Evolutionary conservation across 2,329 filamentous ascomycete genomes (phyloP).

Genomic region (Dactylonectria estremocensis): DNA sequence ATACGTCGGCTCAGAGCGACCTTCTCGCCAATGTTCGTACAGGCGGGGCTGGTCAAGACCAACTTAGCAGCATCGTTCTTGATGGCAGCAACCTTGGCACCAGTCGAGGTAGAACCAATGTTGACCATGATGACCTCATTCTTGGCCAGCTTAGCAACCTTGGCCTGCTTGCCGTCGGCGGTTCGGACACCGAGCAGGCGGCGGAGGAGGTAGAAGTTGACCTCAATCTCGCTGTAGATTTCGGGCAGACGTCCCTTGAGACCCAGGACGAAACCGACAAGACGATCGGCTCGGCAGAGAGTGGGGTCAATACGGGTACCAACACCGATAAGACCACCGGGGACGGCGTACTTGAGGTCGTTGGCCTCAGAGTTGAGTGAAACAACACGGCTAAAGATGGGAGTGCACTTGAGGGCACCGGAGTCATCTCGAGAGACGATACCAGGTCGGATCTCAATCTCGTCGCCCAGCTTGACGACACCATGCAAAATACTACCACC

Average conservation of each 20-base stretch:
- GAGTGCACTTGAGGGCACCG: slow-evolving; percentile 95
- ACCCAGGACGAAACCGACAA: slow-evolving; percentile 97
- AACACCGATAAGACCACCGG: slow-evolving; percentile 97
- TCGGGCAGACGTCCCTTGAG: slow-evolving; percentile 93
- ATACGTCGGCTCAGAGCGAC: slow-evolving; percentile 96
- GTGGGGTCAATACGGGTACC: slow-evolving; percentile 98
- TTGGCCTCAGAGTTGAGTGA: slow-evolving; percentile 98
- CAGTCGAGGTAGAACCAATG: slow-evolving; percentile 97
- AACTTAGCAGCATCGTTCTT: slow-evolving; percentile 98
- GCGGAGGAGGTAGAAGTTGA: slow-evolving; percentile 98
- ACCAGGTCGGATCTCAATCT: slow-evolving; percentile 99
- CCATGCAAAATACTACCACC: slow-evolving; percentile 97
- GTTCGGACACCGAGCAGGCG: slow-evolving; percentile 97
- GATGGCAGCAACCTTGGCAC: slow-evolving; percentile 96
- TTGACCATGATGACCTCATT: slow-evolving; percentile 99
- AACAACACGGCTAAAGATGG: slow-evolving; percentile 95
- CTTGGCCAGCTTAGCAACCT: slow-evolving; percentile 98
- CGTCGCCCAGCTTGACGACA: slow-evolving; percentile 96
- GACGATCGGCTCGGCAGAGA: slow-evolving; percentile 97
- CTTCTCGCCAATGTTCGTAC: slow-evolving; percentile 98
- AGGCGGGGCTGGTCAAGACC: slow-evolving; percentile 91
- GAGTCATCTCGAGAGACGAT: slow-evolving; percentile 96
- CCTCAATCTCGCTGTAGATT: slow-evolving; percentile 98
- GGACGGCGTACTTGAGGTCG: slow-evolving; percentile 97
- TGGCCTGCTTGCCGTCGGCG: slow-evolving; percentile 98